phyloP scores from a whole-genome alignment of 352 stramenopile genomes.

The Phytophthora cryptogea region DNA sequence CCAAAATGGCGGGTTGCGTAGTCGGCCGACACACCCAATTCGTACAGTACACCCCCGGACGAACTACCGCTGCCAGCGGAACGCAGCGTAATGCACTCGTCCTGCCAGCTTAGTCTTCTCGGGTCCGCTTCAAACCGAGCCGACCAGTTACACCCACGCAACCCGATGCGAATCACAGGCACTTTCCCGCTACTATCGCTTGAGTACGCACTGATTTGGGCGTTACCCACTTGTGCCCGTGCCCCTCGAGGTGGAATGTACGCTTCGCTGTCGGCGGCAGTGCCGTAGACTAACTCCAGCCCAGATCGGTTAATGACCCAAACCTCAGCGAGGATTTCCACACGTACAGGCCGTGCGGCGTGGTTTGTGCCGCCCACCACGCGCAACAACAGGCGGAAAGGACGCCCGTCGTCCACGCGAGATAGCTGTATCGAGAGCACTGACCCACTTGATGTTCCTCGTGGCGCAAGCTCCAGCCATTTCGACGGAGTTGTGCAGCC shows the following conservation, averaged over 20 bases:
- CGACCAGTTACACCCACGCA: constrained; percentile 68
- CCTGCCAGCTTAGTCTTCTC: constrained; percentile 79
- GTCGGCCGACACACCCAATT: constrained; percentile 82
- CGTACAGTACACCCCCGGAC: constrained; percentile 62
- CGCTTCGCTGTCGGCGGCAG: constrained; percentile 59
- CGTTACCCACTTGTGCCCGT: constrained; percentile 70
- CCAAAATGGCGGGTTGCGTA: constrained; percentile 84
- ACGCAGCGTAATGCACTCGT: constrained; percentile 74
- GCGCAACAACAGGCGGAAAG: constrained; percentile 74
- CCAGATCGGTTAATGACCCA: constrained; percentile 87
- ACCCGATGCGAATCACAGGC: constrained; percentile 60
- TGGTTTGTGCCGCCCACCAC: constrained; percentile 38
- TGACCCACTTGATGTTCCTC: constrained; percentile 46
- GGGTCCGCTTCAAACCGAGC: constrained; percentile 74
- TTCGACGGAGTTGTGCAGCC: constrained; percentile 63
- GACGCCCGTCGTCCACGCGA: constrained; percentile 55
- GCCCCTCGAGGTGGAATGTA: constrained; percentile 62
- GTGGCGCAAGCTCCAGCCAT: constrained; percentile 69
- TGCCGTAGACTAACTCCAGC: constrained; percentile 74
- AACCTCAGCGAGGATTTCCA: constrained; percentile 56
- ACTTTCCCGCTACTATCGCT: constrained; percentile 38
- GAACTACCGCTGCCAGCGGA: constrained; percentile 30
- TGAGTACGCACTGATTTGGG: constrained; percentile 78
- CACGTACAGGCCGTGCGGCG: constrained; percentile 31
- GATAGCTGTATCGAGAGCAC: constrained; percentile 68